Percentiles rank a stretch among this genome's conserved stretches.
These are phyloP conservation scores for Stereum hirsutum DNA, from an alignment of 1,284 basidiomycete species.

Conservation along the genomic window DNA sequence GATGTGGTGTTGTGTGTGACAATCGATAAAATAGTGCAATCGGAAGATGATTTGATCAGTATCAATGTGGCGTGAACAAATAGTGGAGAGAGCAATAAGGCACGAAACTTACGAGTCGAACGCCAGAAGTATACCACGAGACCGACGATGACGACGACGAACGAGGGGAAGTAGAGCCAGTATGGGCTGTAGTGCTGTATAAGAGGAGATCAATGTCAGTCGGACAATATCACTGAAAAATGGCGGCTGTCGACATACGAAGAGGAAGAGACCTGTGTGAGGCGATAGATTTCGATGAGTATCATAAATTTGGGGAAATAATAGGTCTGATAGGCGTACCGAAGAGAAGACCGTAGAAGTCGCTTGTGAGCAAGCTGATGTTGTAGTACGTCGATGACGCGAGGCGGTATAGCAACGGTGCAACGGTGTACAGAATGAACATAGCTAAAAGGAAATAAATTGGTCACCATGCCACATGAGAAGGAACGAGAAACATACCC, in stretches of 20 bases:
- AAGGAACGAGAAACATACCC: slow-evolving; percentile 19
- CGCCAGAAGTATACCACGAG: slow-evolving; percentile 79
- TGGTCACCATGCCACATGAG: slow-evolving; percentile 11
- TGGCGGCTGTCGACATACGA: slow-evolving; percentile 29
- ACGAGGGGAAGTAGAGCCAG: slow-evolving; percentile 80
- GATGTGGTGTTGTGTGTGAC: no score
- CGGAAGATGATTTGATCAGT: no score
- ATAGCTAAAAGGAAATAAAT: slow-evolving; percentile 36
- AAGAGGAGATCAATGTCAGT: slow-evolving; percentile 2
- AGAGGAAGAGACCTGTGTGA: slow-evolving; percentile 54
- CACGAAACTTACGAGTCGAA: slow-evolving; percentile 54
- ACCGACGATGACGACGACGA: slow-evolving; percentile 58
- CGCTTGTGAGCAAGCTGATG: slow-evolving; percentile 71
- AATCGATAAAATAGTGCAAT: no score
- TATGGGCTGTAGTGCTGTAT: slow-evolving; percentile 65
- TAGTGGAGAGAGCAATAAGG: slow-evolving; percentile 1
- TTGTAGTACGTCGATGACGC: slow-evolving; percentile 82
- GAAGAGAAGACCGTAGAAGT: slow-evolving; percentile 80
- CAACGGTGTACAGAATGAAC: slow-evolving; percentile 77
- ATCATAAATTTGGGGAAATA: slow-evolving; percentile 12
- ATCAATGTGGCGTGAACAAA: slow-evolving; percentile 2
- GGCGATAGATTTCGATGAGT: neutral
- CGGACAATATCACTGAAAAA: slow-evolving; percentile 2
- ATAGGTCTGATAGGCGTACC: slow-evolving; percentile 30
- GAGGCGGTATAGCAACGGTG: slow-evolving; percentile 76